These are phyloP conservation scores for Aspergillus carlsbadensis DNA, from an alignment of 495 filamentous ascomycete species.

Conservation along the genomic window DNA sequence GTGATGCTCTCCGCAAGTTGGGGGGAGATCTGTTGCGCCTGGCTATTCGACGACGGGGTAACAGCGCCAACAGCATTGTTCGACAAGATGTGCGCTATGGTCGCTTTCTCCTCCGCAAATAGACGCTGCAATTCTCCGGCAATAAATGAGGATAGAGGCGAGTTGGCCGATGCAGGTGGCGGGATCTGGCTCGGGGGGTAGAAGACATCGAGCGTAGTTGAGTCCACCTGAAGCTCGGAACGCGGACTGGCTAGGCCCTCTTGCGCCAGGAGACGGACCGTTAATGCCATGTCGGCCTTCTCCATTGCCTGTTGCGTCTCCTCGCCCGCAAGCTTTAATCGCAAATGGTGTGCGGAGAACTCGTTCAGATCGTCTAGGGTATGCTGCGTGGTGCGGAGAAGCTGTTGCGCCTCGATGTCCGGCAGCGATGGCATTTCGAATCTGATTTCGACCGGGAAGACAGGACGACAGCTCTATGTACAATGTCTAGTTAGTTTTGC, in stretches of 20 bases:
- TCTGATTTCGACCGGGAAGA: slow-evolving; percentile 81
- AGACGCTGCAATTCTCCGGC: slow-evolving; percentile 74
- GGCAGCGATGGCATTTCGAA: slow-evolving; percentile 70
- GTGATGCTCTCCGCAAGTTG: slow-evolving; percentile 53
- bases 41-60: slow-evolving; percentile 35
- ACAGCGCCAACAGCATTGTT: slow-evolving; percentile 29
- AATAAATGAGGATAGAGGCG: slow-evolving; percentile 76
- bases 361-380: slow-evolving; percentile 87
- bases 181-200: slow-evolving; percentile 77
- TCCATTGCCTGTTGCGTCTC: slow-evolving; percentile 14
- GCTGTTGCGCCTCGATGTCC: slow-evolving; percentile 67
- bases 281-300: slow-evolving; percentile 59
- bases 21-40: slow-evolving; percentile 32
- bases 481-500: neutral
- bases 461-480: slow-evolving; percentile 75
- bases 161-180: slow-evolving; percentile 64
- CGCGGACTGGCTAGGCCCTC: slow-evolving; percentile 50
- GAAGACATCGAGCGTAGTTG: slow-evolving; percentile 72
- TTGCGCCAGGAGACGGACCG: slow-evolving; percentile 65
- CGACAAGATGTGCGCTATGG: slow-evolving; percentile 78
- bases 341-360: slow-evolving; percentile 86
- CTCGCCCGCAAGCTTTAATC: slow-evolving; percentile 65
- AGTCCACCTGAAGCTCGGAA: slow-evolving; percentile 64
- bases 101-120: slow-evolving; percentile 87
- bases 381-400: slow-evolving; percentile 83